Evolutionary conservation across 768 basidiomycete genomes (phyloP).

Genomic region (Coprinellus aureogranulatus): DNA sequence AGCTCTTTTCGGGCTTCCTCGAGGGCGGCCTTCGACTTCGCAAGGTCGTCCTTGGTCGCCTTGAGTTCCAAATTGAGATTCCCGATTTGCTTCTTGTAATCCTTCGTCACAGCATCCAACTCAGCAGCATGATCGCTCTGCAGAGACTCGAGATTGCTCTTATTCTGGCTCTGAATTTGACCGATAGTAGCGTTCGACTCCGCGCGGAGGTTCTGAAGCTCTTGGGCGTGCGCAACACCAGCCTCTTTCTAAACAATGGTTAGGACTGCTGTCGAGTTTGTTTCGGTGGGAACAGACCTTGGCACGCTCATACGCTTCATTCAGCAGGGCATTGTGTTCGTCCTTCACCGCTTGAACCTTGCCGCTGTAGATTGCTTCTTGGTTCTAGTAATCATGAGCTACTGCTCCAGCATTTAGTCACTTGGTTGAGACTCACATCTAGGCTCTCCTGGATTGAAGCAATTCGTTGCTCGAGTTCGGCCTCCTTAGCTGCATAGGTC

Average conservation of each 20-base stretch:
- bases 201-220: slow-evolving; percentile 67
- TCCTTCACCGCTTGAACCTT: slow-evolving; percentile 65
- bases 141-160: slow-evolving; percentile 56
- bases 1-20: slow-evolving; percentile 54
- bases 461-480: slow-evolving; percentile 54
- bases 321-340: slow-evolving; percentile 59
- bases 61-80: slow-evolving; percentile 70
- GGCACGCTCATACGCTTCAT: slow-evolving; percentile 73
- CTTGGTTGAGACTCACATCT: slow-evolving; percentile 40
- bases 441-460: slow-evolving; percentile 58
- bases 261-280: background rate
- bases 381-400: slow-evolving; percentile 39
- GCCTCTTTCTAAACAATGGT: slow-evolving; percentile 60
- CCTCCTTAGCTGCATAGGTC: slow-evolving; percentile 46
- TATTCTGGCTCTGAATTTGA: slow-evolving; percentile 65
- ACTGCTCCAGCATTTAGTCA: background rate
- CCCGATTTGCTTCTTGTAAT: slow-evolving; percentile 61
- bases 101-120: slow-evolving; percentile 55
- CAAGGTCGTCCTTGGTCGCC: slow-evolving; percentile 80
- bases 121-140: slow-evolving; percentile 61
- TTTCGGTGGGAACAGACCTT: slow-evolving; percentile 49
- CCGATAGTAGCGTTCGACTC: slow-evolving; percentile 65
- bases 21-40: slow-evolving; percentile 65
- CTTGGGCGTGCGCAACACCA: slow-evolving; percentile 62
- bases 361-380: slow-evolving; percentile 65